Percentiles rank a stretch among this genome's conserved stretches.
Evolutionary conservation across 1,284 basidiomycete genomes (phyloP).

Genomic region (Cryptococcus wingfieldii): DNA sequence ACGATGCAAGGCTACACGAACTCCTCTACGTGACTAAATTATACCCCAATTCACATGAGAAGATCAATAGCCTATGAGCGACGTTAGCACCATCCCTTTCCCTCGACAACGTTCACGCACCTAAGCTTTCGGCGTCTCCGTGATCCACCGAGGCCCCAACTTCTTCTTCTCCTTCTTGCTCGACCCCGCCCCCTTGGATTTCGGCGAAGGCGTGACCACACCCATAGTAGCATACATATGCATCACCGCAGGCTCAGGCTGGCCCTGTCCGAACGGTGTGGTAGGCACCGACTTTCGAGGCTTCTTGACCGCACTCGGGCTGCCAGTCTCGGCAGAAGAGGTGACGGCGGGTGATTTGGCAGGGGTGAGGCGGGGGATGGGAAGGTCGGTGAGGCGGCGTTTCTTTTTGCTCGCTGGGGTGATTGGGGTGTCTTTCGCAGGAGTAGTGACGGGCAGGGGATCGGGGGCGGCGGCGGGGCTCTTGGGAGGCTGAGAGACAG

Average conservation of each 20-base stretch:
- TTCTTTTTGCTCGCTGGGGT: not conserved
- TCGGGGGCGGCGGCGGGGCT: not conserved
- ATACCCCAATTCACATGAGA: too few species aligned
- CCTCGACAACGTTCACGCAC: not conserved
- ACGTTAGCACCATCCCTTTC: too few species aligned
- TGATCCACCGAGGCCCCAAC: conserved; percentile 12
- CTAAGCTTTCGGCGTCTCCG: conserved; percentile 12
- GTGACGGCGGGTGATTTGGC: not conserved
- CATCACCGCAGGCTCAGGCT: not conserved
- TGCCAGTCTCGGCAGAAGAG: not conserved
- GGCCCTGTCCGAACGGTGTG: not conserved
- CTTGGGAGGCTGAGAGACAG: not conserved
- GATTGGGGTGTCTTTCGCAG: not conserved
- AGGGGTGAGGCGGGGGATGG: not conserved
- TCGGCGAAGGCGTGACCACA: not conserved
- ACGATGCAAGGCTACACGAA: too few species aligned
- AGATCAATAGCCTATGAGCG: too few species aligned
- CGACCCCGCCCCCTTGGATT: not conserved
- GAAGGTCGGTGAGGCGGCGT: conserved; percentile 1
- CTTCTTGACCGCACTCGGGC: not conserved
- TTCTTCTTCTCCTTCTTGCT: conserved; percentile 8
- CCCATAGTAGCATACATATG: conserved; percentile 1
- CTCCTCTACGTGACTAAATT: too few species aligned
- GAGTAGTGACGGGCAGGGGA: not conserved
- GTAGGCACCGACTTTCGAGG: not conserved